These are phyloP conservation scores for Fusarium miscanthi DNA, from an alignment of 2,329 filamentous ascomycete genomes.

Conservation along the genomic window DNA sequence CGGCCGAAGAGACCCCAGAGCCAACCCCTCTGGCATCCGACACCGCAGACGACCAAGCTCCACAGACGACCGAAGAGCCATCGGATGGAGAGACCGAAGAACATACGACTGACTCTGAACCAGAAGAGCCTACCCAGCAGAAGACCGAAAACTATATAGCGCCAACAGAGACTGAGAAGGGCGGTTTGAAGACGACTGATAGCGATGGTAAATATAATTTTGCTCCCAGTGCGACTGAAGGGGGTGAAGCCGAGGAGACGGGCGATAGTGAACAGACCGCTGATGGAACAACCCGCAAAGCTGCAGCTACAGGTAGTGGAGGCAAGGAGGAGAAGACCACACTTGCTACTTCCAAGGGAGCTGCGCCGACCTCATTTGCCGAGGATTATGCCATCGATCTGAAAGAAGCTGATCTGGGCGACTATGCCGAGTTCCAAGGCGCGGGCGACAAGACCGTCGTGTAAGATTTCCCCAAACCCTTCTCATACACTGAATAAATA, in stretches of 20 bases:
- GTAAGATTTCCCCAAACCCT: neutral
- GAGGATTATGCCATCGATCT: neutral
- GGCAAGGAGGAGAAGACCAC: neutral
- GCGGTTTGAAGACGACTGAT: neutral
- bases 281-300: neutral
- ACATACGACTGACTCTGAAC: neutral
- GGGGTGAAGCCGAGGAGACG: neutral
- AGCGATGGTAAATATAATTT: neutral
- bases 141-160: neutral
- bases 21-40: slow-evolving; percentile 4
- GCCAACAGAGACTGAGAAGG: neutral
- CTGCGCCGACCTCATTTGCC: neutral
- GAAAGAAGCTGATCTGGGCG: neutral
- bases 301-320: neutral
- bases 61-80: slow-evolving; percentile 1
- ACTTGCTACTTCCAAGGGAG: neutral
- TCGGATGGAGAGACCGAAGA: neutral
- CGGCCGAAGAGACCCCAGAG: slow-evolving; percentile 6
- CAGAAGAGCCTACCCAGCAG: neutral
- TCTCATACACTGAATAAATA: accelerated
- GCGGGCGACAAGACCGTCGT: neutral
- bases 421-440: slow-evolving; percentile 7
- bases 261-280: neutral
- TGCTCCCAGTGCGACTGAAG: neutral
- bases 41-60: neutral